These are phyloP conservation scores for Persicaria maculosa DNA, from an alignment of 148 eudicot genomes.

Conservation along the genomic window DNA sequence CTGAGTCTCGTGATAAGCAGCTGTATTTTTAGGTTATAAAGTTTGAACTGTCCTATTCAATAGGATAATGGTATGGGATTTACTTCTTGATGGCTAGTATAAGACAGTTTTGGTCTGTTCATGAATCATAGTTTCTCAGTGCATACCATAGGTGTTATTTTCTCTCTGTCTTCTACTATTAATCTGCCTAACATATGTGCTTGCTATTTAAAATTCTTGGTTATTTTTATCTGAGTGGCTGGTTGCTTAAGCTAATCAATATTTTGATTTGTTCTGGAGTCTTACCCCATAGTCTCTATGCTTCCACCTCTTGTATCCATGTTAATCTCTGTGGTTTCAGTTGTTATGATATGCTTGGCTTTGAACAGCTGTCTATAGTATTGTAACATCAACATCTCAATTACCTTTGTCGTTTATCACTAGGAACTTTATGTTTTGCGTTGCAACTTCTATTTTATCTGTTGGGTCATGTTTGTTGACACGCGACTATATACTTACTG, in stretches of 20 bases:
- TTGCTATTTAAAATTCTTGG: background rate
- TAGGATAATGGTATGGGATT: background rate
- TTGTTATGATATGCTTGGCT: background rate
- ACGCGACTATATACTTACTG: background rate
- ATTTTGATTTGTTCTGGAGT: background rate
- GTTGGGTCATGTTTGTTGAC: background rate
- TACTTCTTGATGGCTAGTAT: background rate
- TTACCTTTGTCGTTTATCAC: background rate
- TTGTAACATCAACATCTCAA: background rate
- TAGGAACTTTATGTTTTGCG: background rate
- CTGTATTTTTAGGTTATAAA: background rate
- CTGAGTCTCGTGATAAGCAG: background rate
- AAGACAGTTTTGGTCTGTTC: background rate
- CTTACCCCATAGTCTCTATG: too few species aligned
- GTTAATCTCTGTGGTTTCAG: background rate
- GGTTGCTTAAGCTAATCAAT: background rate
- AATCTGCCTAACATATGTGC: background rate
- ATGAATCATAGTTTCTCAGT: background rate
- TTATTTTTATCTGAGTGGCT: background rate
- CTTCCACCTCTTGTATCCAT: too few species aligned
- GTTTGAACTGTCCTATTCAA: background rate
- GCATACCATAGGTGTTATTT: background rate
- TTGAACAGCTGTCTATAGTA: background rate
- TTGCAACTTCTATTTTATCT: background rate
- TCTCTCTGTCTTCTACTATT: background rate